Conservation (phyloP, 768 basidiomycete genomes). For the Rhodosporidiobolus odoratus region DNA sequence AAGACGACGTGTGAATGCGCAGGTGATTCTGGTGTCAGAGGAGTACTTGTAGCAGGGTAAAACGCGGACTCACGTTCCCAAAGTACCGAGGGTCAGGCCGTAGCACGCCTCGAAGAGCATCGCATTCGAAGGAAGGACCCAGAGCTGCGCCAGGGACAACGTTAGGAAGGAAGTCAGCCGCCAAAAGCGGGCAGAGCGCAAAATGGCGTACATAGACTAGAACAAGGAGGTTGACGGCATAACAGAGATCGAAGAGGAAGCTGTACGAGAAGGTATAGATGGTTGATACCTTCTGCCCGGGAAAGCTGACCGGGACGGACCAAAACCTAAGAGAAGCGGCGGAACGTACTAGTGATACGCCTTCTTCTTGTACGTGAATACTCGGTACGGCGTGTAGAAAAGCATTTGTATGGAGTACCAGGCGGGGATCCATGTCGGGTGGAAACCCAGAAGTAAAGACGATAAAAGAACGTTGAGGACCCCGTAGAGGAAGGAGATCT, state of each 20-base stretch:
- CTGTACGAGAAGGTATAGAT: too few species aligned
- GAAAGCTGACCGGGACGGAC: not conserved
- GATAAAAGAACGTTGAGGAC: slow-evolving; percentile 78
- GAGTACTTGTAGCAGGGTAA: not conserved
- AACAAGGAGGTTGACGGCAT: slow-evolving; percentile 86
- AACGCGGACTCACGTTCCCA: slow-evolving; percentile 20
- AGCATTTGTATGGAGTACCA: slow-evolving; percentile 72
- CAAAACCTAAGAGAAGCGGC: not conserved
- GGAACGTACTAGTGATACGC: slow-evolving; percentile 88
- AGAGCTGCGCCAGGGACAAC: slow-evolving; percentile 51
- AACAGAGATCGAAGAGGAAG: slow-evolving; percentile 55
- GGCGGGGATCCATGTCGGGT: slow-evolving; percentile 77
- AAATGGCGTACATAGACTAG: slow-evolving; percentile 58
- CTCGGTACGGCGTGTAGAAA: slow-evolving; percentile 75
- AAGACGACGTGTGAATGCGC: too few species aligned
- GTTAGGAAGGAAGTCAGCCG: not conserved
- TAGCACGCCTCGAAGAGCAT: slow-evolving; percentile 86
- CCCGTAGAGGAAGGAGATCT: slow-evolving; percentile 83
- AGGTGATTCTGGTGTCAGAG: too few species aligned
- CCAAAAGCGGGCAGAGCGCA: not conserved
- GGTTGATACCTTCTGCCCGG: too few species aligned
- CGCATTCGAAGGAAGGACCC: slow-evolving; percentile 73
- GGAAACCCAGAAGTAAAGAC: slow-evolving; percentile 78
- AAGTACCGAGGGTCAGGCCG: slow-evolving; percentile 70
- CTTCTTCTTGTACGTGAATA: slow-evolving; percentile 83